phyloP scores from a whole-genome alignment of 495 filamentous ascomycete genomes.

The Neurospora sp. region DNA sequence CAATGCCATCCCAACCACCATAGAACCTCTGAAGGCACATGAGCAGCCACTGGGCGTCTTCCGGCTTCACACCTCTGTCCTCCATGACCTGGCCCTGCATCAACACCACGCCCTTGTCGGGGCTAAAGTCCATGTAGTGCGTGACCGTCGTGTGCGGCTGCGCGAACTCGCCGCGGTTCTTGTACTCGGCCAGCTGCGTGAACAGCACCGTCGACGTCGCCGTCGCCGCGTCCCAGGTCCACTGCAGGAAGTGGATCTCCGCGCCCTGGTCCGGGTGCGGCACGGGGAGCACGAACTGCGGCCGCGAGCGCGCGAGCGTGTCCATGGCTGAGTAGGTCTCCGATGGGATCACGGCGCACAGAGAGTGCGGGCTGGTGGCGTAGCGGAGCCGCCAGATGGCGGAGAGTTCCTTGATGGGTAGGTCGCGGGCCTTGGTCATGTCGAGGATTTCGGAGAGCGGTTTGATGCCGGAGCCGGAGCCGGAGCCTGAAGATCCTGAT shows the following conservation, averaged over 20 bases:
- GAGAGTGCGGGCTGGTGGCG: conserved; percentile 53
- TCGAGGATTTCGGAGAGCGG: conserved; percentile 77
- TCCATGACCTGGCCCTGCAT: conserved; percentile 73
- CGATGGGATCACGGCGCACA: conserved; percentile 72
- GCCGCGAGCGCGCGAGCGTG: conserved; percentile 56
- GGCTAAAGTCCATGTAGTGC: conserved; percentile 71
- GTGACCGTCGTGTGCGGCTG: conserved; percentile 88
- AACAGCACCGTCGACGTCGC: conserved; percentile 77
- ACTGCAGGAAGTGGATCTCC: conserved; percentile 79
- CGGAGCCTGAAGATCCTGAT: conserved; percentile 5
- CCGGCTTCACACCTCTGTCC: conserved; percentile 62
- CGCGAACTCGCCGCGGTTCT: conserved; percentile 79
- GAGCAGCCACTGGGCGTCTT: conserved; percentile 80
- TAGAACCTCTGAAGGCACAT: conserved; percentile 96
- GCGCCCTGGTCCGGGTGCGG: conserved; percentile 59
- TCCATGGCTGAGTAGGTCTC: conserved; percentile 61
- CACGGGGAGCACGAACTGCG: conserved; percentile 85
- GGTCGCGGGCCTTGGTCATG: conserved; percentile 57
- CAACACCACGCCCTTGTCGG: conserved; percentile 65
- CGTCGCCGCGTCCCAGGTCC: conserved; percentile 54
- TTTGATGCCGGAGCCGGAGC: conserved; percentile 44
- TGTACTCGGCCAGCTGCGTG: conserved; percentile 84
- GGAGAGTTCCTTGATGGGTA: conserved; percentile 76
- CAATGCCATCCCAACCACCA: conserved; percentile 30
- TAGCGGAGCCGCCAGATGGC: conserved; percentile 89